phyloP scores from a whole-genome alignment of 805 yeast species.

The Kodamaea sagamina region DNA sequence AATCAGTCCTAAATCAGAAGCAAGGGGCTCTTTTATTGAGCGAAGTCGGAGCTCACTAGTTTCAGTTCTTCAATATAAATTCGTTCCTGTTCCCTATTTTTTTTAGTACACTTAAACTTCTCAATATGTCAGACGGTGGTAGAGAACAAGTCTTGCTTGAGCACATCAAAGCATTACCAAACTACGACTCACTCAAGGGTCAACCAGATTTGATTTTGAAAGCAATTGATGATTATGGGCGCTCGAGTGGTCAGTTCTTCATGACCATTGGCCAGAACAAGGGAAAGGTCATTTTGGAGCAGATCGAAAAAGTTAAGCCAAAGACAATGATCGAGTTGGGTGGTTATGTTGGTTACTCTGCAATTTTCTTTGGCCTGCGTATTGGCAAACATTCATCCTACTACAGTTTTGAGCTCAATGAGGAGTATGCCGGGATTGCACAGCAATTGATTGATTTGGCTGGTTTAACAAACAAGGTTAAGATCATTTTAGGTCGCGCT shows the following conservation, averaged over 20 bases:
- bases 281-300: slow-evolving; percentile 28
- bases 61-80: background rate
- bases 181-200: slow-evolving; percentile 26
- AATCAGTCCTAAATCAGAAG: no score
- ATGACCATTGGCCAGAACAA: slow-evolving; percentile 38
- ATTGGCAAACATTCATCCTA: slow-evolving; percentile 29
- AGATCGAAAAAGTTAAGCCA: slow-evolving; percentile 25
- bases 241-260: slow-evolving; percentile 15
- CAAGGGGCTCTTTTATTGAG: no score
- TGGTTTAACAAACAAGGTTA: slow-evolving; percentile 32
- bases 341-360: slow-evolving; percentile 39
- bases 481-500: slow-evolving; percentile 37
- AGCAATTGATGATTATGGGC: slow-evolving; percentile 30
- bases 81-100: background rate
- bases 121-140: slow-evolving; percentile 6
- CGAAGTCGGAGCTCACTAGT: no score
- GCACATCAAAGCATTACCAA: slow-evolving; percentile 25
- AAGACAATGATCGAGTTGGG: slow-evolving; percentile 35
- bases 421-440: slow-evolving; percentile 34
- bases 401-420: slow-evolving; percentile 36
- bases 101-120: background rate
- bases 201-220: slow-evolving; percentile 35
- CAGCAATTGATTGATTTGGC: slow-evolving; percentile 32
- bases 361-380: slow-evolving; percentile 34
- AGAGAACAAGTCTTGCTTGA: slow-evolving; percentile 31